Evolutionary conservation across 164 flowering plant genomes (phyloP).

Genomic region (Magnolia officinalis): DNA sequence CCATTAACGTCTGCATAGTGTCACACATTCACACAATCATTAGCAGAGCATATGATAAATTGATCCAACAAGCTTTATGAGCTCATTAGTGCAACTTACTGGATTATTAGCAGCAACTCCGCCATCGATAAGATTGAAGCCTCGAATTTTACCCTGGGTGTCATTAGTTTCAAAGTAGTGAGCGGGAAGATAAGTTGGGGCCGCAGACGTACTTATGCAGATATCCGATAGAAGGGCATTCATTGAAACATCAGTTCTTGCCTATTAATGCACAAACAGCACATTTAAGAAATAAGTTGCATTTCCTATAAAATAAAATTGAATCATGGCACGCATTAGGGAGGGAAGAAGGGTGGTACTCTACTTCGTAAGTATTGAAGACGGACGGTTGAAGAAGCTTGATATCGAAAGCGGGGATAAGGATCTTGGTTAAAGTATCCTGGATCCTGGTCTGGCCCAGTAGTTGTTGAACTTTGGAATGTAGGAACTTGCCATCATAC

Average conservation of each 20-base stretch:
- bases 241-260: conserved; percentile 10
- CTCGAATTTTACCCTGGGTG: too few relatives aligned
- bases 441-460: conserved; percentile 14
- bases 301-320: background rate
- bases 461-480: background rate
- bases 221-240: too few relatives aligned
- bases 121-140: too few relatives aligned
- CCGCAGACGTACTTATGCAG: conserved; percentile 36
- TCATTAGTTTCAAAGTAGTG: too few relatives aligned
- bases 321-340: too few relatives aligned
- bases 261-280: conserved; percentile 12
- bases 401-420: conserved; percentile 23
- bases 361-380: conserved; percentile 23
- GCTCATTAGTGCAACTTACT: too few relatives aligned
- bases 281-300: too few relatives aligned
- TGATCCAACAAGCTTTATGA: too few relatives aligned
- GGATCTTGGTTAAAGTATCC: conserved; percentile 20
- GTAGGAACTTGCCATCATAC: too few relatives aligned
- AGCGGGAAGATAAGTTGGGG: too few relatives aligned
- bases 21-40: background rate
- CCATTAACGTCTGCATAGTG: conserved; percentile 32
- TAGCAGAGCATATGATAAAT: background rate
- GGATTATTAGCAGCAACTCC: too few relatives aligned
- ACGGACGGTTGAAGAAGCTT: too few relatives aligned
- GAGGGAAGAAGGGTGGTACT: background rate